These are phyloP conservation scores for Athelia psychrophila DNA, from an alignment of 1,284 basidiomycete genomes.

Conservation along the genomic window DNA sequence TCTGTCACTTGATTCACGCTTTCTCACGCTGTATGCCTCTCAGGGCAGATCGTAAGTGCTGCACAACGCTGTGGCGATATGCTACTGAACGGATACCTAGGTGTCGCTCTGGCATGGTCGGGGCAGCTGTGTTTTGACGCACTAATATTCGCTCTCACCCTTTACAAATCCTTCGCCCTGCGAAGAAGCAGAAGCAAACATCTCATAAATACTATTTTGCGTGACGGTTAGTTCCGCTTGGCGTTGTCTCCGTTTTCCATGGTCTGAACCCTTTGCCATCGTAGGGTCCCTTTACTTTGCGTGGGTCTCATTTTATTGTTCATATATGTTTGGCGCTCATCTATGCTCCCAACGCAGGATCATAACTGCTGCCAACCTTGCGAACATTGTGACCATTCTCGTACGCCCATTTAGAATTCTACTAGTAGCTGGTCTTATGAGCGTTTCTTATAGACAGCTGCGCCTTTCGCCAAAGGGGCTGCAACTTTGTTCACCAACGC, in stretches of 20 bases:
- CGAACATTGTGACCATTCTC: slow-evolving; percentile 16
- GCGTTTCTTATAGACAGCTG: neutral
- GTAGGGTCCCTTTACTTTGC: neutral
- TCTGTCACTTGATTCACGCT: too few species aligned
- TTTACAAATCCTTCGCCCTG: neutral
- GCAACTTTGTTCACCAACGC: neutral
- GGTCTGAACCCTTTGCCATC: neutral
- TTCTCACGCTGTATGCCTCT: neutral
- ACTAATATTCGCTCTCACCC: neutral
- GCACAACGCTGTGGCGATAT: neutral
- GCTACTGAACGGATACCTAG: neutral
- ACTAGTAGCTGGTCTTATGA: too few species aligned
- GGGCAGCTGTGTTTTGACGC: neutral
- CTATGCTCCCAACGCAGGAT: slow-evolving; percentile 17
- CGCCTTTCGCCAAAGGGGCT: neutral
- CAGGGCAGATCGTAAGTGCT: neutral
- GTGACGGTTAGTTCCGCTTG: neutral
- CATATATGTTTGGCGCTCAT: slow-evolving; percentile 14
- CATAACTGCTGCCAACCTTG: slow-evolving; percentile 1
- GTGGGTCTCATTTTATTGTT: too few species aligned
- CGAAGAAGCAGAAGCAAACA: neutral
- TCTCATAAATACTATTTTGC: neutral
- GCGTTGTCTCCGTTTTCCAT: too few species aligned
- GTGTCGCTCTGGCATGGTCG: neutral
- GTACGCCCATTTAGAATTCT: too few species aligned